phyloP scores from a whole-genome alignment of 805 yeast genomes.

The Candida ulmi region DNA sequence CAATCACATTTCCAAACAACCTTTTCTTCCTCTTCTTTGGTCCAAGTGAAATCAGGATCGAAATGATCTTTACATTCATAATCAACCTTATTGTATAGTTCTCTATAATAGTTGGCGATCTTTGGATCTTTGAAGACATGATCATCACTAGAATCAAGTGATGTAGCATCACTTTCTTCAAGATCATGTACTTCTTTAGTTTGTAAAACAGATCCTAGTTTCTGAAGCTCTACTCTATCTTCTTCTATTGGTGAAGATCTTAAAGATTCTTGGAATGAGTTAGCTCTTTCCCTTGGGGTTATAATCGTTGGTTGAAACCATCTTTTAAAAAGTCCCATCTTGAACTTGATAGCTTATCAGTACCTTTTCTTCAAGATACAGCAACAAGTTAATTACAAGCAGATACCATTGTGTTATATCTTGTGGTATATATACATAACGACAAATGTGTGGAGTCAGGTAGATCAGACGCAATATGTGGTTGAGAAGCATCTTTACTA shows the following conservation, averaged over 20 bases:
- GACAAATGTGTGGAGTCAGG: too few species aligned
- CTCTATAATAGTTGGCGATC: constrained; percentile 39
- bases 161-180: not conserved
- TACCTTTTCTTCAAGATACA: too few species aligned
- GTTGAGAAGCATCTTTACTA: too few species aligned
- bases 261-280: constrained; percentile 3
- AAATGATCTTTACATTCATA: constrained; percentile 53
- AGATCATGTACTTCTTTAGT: not conserved
- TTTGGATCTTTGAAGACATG: constrained; percentile 32
- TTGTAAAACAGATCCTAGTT: not conserved
- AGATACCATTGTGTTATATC: too few species aligned
- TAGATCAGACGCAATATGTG: too few species aligned
- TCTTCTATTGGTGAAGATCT: constrained; percentile 1
- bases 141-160: not conserved
- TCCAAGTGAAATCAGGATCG: constrained; percentile 57
- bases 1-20: constrained; percentile 48
- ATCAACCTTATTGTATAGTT: constrained; percentile 39
- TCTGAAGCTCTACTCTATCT: not conserved
- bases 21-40: constrained; percentile 42
- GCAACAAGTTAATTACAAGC: too few species aligned
- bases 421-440: too few species aligned
- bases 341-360: too few species aligned
- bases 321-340: not conserved
- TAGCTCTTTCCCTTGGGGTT: constrained; percentile 1
- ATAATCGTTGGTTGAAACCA: constrained; percentile 3